Conservation (phyloP, 1,284 basidiomycete genomes). For the Fomitopsis schrenkii region DNA sequence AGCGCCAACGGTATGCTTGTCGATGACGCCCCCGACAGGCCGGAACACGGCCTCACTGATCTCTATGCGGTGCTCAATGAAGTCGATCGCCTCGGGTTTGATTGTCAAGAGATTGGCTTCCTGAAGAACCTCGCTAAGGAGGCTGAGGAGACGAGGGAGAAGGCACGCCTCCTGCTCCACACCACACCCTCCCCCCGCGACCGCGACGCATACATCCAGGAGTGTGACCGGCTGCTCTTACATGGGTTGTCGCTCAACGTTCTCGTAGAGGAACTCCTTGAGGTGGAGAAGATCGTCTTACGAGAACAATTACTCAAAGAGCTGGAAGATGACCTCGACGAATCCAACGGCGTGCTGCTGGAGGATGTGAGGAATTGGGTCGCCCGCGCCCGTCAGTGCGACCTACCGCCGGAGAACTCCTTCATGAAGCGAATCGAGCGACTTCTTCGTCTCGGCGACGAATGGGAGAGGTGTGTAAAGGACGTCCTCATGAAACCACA, state of each 20-base stretch:
- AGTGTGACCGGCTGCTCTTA: constrained; percentile 66
- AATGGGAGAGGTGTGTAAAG: constrained; percentile 68
- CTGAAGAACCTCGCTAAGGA: constrained; percentile 57
- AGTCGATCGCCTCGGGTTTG: constrained; percentile 75
- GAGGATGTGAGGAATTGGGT: constrained; percentile 70
- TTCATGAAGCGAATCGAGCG: constrained; percentile 55
- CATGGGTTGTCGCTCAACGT: constrained; percentile 75
- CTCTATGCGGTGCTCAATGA: constrained; percentile 66
- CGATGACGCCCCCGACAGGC: constrained; percentile 62
- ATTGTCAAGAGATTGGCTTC: constrained; percentile 65
- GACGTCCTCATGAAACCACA: constrained; percentile 57
- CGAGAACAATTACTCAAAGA: constrained; percentile 67
- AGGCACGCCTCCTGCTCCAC: constrained; percentile 49
- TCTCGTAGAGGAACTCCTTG: constrained; percentile 66
- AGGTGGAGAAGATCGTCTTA: constrained; percentile 75
- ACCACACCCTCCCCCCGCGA: constrained; percentile 31
- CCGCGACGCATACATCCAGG: constrained; percentile 56
- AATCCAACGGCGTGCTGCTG: constrained; percentile 52
- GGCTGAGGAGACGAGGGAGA: constrained; percentile 60
- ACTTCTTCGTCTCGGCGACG: constrained; percentile 55
- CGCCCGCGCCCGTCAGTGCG: constrained; percentile 62
- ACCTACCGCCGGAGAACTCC: constrained; percentile 57
- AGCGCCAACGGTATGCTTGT: constrained; percentile 7
- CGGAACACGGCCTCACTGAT: constrained; percentile 65
- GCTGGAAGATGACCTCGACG: constrained; percentile 60